phyloP scores from a whole-genome alignment of 805 yeast species.

The Millerozyma acaciae region DNA sequence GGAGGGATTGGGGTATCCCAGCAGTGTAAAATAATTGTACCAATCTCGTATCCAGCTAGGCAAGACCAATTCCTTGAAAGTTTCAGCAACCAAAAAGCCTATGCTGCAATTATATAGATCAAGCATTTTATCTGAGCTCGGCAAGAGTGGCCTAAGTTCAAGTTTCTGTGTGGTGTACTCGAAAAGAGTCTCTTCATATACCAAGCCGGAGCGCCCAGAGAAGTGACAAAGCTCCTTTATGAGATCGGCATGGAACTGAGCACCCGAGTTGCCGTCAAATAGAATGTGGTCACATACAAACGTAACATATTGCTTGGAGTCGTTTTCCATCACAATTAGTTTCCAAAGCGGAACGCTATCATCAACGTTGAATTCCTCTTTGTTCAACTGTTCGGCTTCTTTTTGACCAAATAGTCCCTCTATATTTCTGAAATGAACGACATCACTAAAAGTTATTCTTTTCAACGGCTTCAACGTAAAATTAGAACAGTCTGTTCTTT shows the following conservation, averaged over 20 bases:
- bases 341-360: conserved; percentile 20
- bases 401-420: conserved; percentile 12
- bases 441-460: conserved; percentile 16
- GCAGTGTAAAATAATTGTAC: background rate
- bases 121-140: conserved; percentile 8
- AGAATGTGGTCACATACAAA: conserved; percentile 26
- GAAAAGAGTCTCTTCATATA: conserved; percentile 4
- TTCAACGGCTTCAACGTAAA: conserved; percentile 14
- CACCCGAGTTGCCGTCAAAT: conserved; percentile 32
- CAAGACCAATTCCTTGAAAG: background rate
- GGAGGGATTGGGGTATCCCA: conserved; percentile 5
- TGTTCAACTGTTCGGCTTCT: conserved; percentile 8
- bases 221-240: conserved; percentile 10
- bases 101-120: conserved; percentile 7
- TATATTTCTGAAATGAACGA: conserved; percentile 13
- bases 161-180: conserved; percentile 4
- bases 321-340: conserved; percentile 12
- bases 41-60: conserved; percentile 3
- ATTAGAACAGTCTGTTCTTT: conserved; percentile 8
- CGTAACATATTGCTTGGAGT: conserved; percentile 13
- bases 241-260: conserved; percentile 24
- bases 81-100: conserved; percentile 3
- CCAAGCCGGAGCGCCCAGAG: conserved; percentile 6
- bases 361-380: conserved; percentile 5
- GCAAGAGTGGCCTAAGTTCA: conserved; percentile 5